Conservation (phyloP, 805 yeast genomes). For the Blastobotrys chiropterorum region DNA sequence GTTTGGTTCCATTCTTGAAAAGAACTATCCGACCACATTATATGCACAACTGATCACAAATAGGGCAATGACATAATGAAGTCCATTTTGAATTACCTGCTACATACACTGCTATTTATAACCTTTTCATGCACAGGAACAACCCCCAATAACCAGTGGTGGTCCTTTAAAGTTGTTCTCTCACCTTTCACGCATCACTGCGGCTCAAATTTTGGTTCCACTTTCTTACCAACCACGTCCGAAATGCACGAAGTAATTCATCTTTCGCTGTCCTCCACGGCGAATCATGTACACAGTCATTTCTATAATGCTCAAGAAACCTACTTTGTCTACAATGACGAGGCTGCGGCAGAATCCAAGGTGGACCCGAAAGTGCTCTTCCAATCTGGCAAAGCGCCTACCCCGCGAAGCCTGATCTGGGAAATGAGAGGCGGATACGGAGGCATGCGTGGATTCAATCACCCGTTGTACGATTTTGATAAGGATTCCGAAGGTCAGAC, state of each 20-base stretch:
- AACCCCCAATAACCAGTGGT: no score
- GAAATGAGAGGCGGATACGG: constrained; percentile 78
- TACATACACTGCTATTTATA: no score
- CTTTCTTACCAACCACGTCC: neutral
- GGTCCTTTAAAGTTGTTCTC: no score
- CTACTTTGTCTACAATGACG: constrained; percentile 46
- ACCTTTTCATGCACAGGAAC: no score
- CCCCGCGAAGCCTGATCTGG: constrained; percentile 81
- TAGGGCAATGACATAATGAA: no score
- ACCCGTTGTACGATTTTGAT: constrained; percentile 4
- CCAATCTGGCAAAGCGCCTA: constrained; percentile 47
- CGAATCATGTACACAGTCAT: constrained; percentile 75
- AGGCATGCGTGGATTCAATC: constrained; percentile 34
- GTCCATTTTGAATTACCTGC: no score
- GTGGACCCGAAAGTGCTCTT: constrained; percentile 45
- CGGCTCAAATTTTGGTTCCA: neutral
- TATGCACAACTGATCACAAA: no score
- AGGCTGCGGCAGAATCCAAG: constrained; percentile 20
- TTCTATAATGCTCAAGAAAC: constrained; percentile 76
- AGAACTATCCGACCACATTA: no score
- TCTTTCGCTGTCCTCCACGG: constrained; percentile 60
- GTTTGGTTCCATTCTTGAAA: no score
- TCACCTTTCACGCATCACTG: no score
- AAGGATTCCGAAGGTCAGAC: constrained; percentile 7
- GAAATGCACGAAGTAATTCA: constrained; percentile 70